Evolutionary conservation across 1,284 basidiomycete species (phyloP).

Genomic region (Agaricales sp.): DNA sequence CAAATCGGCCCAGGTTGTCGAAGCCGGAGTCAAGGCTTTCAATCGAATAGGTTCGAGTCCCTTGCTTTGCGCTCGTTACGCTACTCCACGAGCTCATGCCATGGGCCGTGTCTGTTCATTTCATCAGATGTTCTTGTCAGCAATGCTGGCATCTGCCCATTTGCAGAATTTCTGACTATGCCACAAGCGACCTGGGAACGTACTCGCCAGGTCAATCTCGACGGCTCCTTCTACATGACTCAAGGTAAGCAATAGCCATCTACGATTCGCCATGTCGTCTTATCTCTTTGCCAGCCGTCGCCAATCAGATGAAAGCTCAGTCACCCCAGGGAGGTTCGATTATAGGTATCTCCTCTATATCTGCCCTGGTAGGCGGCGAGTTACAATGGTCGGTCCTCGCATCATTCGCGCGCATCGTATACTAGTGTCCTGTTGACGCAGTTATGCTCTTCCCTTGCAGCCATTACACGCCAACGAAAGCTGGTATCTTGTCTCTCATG

Average conservation of each 20-base stretch:
- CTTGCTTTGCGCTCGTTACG: no score
- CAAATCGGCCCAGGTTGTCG: conserved; percentile 50
- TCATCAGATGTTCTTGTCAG: conserved; percentile 42
- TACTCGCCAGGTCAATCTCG: conserved; percentile 67
- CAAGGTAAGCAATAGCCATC: conserved; percentile 36
- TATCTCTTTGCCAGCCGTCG: conserved; percentile 39
- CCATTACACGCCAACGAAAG: conserved; percentile 79
- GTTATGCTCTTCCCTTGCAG: conserved; percentile 17
- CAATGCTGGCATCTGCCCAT: conserved; percentile 78
- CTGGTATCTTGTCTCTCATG: conserved; percentile 74
- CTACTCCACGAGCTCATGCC: conserved; percentile 12
- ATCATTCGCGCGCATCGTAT: no score
- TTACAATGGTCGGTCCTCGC: conserved; percentile 44
- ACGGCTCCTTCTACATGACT: conserved; percentile 69
- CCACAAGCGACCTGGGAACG: conserved; percentile 58
- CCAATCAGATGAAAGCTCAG: conserved; percentile 70
- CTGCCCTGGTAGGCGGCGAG: conserved; percentile 69
- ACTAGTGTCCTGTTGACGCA: no score
- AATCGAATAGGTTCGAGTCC: conserved; percentile 50
- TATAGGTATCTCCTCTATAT: conserved; percentile 70
- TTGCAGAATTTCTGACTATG: conserved; percentile 73
- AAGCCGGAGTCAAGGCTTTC: conserved; percentile 44
- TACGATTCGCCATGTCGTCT: conserved; percentile 1
- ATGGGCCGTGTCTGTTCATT: conserved; percentile 22
- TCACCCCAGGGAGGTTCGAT: conserved; percentile 65